Base-by-base conservation (phyloP, 768 basidiomycete species). In the Kwoniella bestiolae region DNA sequence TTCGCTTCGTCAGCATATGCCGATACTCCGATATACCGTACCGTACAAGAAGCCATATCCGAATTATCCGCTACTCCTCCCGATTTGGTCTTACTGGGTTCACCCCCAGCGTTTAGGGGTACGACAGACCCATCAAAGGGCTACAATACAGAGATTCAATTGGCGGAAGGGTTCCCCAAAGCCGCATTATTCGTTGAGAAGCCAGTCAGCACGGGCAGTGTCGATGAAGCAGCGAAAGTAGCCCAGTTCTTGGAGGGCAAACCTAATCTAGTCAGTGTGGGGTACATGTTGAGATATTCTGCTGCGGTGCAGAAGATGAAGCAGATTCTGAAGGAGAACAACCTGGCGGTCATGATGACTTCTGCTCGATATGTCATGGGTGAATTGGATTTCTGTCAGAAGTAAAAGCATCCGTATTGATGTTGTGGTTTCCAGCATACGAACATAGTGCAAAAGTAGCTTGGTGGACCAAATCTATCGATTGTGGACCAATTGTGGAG, bases 301-400 rank as follows among this genome's bases (percentile, higher is more conserved):
- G 89, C 89, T 80, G 92, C 89, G 18, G 91, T 94, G 31, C 92
- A 94, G 82, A 89, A 88, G 85, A 94, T 95, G 91, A 94, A 94
- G 83, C 85, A 89, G 64, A 92, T 95, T 78, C 90, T 97, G 76
- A 84, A 90, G 73, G 91, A 94, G 68, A 95, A 95, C 78, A 86
- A 91, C 72, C 85, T 96, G 63, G 89, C 89, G 21, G 93, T 97
- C 18, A 94, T 95, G 94, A 85, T 89, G 56, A 95, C 94, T 26
- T 87, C 91, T 69, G 93, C 92, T 9, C 14, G 65, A 46, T 66
- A 66, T 57, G 60, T 70, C 60, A 67, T 63, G 65, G 69, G 35
- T 38, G 35, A 38, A 11, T 11, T 49, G 56, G 52, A 56, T 52
- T 53, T 28, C 6, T 53, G 56, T 29, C 34, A 7, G 6, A 26